phyloP scores from a whole-genome alignment of 352 stramenopile species.

The Phytophthora chlamydospora region DNA sequence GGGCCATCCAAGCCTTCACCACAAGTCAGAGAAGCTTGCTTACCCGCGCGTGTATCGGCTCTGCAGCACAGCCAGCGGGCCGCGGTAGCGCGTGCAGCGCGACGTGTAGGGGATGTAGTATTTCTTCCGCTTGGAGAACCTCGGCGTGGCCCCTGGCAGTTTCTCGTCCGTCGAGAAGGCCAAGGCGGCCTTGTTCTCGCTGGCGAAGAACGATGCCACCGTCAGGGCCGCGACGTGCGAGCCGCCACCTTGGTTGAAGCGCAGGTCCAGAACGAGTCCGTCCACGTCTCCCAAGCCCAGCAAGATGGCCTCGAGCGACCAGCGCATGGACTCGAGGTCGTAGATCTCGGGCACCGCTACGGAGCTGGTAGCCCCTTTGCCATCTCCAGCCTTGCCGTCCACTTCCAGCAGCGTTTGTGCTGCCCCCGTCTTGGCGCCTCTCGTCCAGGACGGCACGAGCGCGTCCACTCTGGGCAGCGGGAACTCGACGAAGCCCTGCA shows the following conservation, averaged over 20 bases:
- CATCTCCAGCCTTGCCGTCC: conserved; percentile 12
- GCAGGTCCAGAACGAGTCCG: conserved; percentile 77
- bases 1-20: neutral
- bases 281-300: conserved; percentile 64
- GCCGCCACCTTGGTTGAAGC: conserved; percentile 77
- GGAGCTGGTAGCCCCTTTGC: conserved; percentile 19
- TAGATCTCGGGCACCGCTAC: conserved; percentile 76
- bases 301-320: conserved; percentile 85
- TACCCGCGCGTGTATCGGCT: conserved; percentile 81
- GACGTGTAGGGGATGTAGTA: conserved; percentile 68
- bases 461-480: conserved; percentile 63
- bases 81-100: conserved; percentile 62
- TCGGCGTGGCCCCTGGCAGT: conserved; percentile 39
- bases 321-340: conserved; percentile 88
- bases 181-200: conserved; percentile 43
- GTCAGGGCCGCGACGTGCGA: conserved; percentile 66
- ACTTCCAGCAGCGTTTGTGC: conserved; percentile 28
- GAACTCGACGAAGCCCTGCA: conserved; percentile 87
- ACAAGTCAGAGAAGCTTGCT: conserved; percentile 7
- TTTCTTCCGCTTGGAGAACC: conserved; percentile 64
- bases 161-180: conserved; percentile 79
- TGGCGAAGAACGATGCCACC: conserved; percentile 78
- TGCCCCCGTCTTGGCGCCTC: neutral
- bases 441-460: conserved; percentile 61
- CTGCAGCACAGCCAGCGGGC: conserved; percentile 75